Evolutionary conservation across 345 rosid species (phyloP).

Genomic region (Kernera saxatilis): DNA sequence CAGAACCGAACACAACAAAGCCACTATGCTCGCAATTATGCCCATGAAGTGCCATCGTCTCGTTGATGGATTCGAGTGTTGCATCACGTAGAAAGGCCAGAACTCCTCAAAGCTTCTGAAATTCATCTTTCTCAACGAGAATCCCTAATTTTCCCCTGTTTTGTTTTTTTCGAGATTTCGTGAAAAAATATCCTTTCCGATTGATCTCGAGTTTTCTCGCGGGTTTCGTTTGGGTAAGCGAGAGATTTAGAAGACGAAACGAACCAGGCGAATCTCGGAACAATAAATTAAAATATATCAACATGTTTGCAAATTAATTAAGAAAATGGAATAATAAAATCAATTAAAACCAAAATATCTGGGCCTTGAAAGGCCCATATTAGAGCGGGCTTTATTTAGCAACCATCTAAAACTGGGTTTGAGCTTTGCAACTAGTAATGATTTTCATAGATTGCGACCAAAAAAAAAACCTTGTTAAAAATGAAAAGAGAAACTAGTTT

Average conservation of each 20-base stretch:
- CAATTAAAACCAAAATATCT: not conserved
- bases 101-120: slow-evolving; percentile 93
- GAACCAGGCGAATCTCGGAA: not conserved
- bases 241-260: slow-evolving; percentile 1
- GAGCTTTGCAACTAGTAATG: not conserved
- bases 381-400: not conserved
- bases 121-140: slow-evolving; percentile 41
- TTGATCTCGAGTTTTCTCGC: not conserved
- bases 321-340: not conserved
- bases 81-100: slow-evolving; percentile 83
- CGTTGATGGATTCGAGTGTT: slow-evolving; percentile 84
- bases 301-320: no score
- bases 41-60: slow-evolving; percentile 88
- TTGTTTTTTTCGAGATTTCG: not conserved
- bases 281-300: no score
- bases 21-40: slow-evolving; percentile 45
- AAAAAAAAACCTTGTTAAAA: no score
- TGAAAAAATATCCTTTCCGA: not conserved
- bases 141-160: not conserved
- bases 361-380: not conserved
- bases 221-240: not conserved
- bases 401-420: not conserved
- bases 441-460: no score
- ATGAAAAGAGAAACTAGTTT: no score
- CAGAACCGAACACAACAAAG: slow-evolving; percentile 45